A percentile compares a stretch with the other conserved stretches of the same genome.
Conservation (phyloP, 352 stramenopile genomes). For the Globisporangium cederbergense region DNA sequence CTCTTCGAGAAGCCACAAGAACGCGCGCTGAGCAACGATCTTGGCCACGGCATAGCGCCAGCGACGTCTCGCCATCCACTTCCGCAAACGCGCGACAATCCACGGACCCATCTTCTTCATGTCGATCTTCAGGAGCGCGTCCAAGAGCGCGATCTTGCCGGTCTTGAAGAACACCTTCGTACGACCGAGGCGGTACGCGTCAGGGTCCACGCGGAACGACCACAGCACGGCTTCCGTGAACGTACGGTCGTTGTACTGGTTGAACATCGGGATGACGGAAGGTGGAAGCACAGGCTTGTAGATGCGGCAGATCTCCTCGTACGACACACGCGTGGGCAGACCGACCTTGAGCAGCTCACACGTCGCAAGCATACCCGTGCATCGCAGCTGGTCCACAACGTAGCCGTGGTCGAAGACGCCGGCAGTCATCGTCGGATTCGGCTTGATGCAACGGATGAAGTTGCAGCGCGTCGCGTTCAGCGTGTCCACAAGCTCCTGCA, state of each 20-base stretch:
- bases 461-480: constrained; percentile 82
- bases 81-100: constrained; percentile 79
- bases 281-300: constrained; percentile 79
- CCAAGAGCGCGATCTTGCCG: constrained; percentile 86
- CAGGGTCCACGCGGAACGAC: constrained; percentile 85
- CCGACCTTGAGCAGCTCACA: constrained; percentile 91
- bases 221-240: constrained; percentile 89
- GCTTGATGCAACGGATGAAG: constrained; percentile 91
- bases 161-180: constrained; percentile 93
- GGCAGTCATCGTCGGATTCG: constrained; percentile 80
- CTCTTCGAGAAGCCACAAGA: constrained; percentile 78
- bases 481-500: constrained; percentile 84
- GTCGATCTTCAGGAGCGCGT: constrained; percentile 84
- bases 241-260: constrained; percentile 78
- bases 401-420: constrained; percentile 87
- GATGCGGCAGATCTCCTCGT: constrained; percentile 87
- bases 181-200: constrained; percentile 84
- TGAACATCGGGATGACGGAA: constrained; percentile 77
- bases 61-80: constrained; percentile 81
- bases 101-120: constrained; percentile 89
- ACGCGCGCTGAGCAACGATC: constrained; percentile 78
- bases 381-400: constrained; percentile 88
- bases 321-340: constrained; percentile 86
- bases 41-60: constrained; percentile 86
- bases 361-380: constrained; percentile 87